These are phyloP conservation scores for Elsinoe batatas DNA, from an alignment of 2,329 filamentous ascomycete species.

Conservation along the genomic window DNA sequence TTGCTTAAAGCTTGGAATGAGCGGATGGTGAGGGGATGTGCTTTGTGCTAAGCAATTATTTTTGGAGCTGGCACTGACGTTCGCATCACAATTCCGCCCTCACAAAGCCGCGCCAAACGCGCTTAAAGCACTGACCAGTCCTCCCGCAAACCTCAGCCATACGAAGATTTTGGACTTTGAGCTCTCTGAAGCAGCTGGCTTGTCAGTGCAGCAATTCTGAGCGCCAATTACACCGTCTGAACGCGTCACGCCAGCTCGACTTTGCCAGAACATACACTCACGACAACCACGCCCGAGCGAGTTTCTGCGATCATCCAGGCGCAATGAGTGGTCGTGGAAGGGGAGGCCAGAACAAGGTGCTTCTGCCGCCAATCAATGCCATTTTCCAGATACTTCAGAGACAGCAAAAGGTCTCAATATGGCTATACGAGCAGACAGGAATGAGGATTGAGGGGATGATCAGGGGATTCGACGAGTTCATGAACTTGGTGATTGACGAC, in stretches of 20 bases:
- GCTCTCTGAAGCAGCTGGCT: neutral
- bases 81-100: conserved; percentile 9
- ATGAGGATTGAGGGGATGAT: conserved; percentile 72
- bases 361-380: conserved; percentile 72
- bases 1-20: neutral
- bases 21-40: neutral
- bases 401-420: conserved; percentile 80
- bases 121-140: conserved; percentile 1
- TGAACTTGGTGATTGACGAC: conserved; percentile 96
- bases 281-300: no score
- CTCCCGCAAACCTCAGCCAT: conserved; percentile 3
- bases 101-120: neutral
- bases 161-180: conserved; percentile 1
- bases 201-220: no score
- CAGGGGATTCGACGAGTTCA: conserved; percentile 97
- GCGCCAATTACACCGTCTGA: no score
- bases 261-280: no score
- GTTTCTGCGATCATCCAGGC: no score
- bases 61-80: conserved; percentile 3
- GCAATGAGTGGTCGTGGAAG: conserved; percentile 46
- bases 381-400: conserved; percentile 87
- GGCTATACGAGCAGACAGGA: conserved; percentile 91
- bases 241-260: no score
- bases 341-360: conserved; percentile 49
- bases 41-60: neutral